Evolutionary conservation across 1,284 basidiomycete genomes (phyloP), one percentile per base, ranked within the genome.

Genomic region (Ustilago hordei): DNA sequence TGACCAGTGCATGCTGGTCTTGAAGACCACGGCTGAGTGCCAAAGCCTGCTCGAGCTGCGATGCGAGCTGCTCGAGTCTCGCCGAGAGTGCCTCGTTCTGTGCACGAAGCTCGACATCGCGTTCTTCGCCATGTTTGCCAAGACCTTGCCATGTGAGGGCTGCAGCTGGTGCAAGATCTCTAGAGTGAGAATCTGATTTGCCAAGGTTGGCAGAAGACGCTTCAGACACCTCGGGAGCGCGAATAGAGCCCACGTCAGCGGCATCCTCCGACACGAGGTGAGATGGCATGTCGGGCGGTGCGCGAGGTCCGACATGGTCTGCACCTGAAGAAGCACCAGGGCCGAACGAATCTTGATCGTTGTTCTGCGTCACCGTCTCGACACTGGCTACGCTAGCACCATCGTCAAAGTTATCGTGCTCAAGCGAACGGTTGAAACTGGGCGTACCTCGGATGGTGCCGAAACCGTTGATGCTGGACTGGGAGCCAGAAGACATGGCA

Each of bases 1-100:
- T 92, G 1, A 95, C 93, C 31, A 90, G 89, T 1, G 89, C 87
- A 76, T 97, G 94, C 84, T 96, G 93, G 0, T 89, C 89, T 83
- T 94, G 92, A 7, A 97, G 88, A 0, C 89, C 89, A 8, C 90
- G 89, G 17, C 93, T 93, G 65, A 95, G 87, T 60, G 91, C 90
- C 32, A 95, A 88, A 0, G 94, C 92, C 17, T 91, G 90, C 67
- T 92, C 91, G 54, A 98, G 91, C 84, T 95, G 93, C 19, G 88
- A 87, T 0, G 92, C 90, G 4, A 97, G 90, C 0, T 89, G 88
- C 19, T 91, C 89, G 32, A 98, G 88, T 9, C 93, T 91, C n/a
- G 89, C 88, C 2, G 90, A 88, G 4, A 95, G 88, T n/a, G 92
- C 91, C 38, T 91, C 90, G 69, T 89, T 89, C 72, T 89, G 88